Evolutionary conservation across 2,329 filamentous ascomycete genomes (phyloP).

Genomic region (Elsinoe fawcettii): DNA sequence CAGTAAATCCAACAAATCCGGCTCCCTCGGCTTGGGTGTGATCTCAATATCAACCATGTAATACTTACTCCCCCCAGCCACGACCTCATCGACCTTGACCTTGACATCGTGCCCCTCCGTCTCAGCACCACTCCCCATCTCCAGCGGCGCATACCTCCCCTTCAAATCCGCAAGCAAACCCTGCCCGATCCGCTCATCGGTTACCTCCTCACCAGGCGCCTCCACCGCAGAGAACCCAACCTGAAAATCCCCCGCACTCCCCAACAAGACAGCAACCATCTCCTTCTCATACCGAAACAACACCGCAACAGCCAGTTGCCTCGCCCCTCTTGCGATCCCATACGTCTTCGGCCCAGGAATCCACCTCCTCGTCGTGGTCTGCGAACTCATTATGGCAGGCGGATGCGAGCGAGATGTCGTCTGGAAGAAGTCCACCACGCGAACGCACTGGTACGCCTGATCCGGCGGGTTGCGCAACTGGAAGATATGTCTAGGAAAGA

Average conservation of each 20-base stretch:
- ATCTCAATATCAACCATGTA: not conserved
- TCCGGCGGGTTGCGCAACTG: not conserved
- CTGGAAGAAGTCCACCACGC: not conserved
- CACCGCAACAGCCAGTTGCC: not conserved
- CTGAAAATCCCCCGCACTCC: not conserved
- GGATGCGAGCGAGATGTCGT: not conserved
- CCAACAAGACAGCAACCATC: not conserved
- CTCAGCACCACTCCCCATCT: not conserved
- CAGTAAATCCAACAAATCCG: not conserved
- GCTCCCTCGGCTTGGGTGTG: not conserved
- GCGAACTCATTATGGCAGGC: not conserved
- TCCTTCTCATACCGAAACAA: not conserved
- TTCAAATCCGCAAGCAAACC: not conserved
- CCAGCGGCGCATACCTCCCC: not conserved
- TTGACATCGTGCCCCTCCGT: not conserved
- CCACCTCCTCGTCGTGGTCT: not conserved
- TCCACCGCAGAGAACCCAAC: not conserved
- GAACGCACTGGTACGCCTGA: not conserved
- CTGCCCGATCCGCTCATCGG: no score
- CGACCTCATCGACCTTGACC: not conserved
- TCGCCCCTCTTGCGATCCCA: not conserved
- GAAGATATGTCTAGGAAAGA: not conserved
- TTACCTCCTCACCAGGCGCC: no score
- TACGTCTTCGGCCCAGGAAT: not conserved
- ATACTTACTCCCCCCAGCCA: not conserved